Percentiles rank a stretch among this genome's conserved stretches.
Evolutionary conservation across 202 grass and related monocot genomes (phyloP).

Genomic region (Panicum hallii): DNA sequence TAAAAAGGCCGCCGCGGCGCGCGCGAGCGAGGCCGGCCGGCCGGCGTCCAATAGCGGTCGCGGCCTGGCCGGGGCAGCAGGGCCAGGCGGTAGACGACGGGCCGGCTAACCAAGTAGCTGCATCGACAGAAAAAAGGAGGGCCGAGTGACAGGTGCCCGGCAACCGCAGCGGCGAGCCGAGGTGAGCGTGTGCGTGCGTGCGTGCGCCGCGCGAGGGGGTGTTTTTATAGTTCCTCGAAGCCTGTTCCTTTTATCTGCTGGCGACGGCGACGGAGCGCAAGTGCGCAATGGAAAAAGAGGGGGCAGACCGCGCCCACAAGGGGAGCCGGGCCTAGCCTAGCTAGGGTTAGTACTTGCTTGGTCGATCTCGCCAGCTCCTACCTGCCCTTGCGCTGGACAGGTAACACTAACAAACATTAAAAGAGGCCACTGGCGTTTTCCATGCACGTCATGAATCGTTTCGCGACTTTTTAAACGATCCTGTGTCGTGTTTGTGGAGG

Average conservation of each 20-base stretch:
- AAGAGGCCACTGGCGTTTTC: constrained; percentile 5
- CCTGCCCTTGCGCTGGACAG: constrained; percentile 25
- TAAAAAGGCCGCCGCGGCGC: neutral
- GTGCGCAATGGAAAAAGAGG: neutral
- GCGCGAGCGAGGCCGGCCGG: neutral
- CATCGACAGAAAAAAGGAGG: constrained; percentile 13
- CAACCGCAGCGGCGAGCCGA: constrained; percentile 42
- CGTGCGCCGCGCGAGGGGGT: neutral
- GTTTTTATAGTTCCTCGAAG: constrained; percentile 34
- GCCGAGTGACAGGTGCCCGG: constrained; percentile 52
- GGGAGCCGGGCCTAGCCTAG: no score
- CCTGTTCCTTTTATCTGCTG: neutral
- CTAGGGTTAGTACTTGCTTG: neutral
- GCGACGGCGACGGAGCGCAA: constrained; percentile 33
- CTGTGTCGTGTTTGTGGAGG: neutral
- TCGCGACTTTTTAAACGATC: constrained; percentile 1
- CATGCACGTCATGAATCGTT: constrained; percentile 19
- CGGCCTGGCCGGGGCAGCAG: constrained; percentile 13
- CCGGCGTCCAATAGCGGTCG: neutral
- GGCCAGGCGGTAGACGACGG: constrained; percentile 6
- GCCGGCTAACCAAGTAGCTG: constrained; percentile 25
- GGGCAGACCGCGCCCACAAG: constrained; percentile 7
- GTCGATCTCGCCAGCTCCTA: neutral
- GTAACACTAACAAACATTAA: constrained; percentile 37
- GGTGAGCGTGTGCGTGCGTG: constrained; percentile 1